These are phyloP conservation scores for Scenedesmus sp. DNA, from an alignment of 163 green algal genomes.

Conservation along the genomic window DNA sequence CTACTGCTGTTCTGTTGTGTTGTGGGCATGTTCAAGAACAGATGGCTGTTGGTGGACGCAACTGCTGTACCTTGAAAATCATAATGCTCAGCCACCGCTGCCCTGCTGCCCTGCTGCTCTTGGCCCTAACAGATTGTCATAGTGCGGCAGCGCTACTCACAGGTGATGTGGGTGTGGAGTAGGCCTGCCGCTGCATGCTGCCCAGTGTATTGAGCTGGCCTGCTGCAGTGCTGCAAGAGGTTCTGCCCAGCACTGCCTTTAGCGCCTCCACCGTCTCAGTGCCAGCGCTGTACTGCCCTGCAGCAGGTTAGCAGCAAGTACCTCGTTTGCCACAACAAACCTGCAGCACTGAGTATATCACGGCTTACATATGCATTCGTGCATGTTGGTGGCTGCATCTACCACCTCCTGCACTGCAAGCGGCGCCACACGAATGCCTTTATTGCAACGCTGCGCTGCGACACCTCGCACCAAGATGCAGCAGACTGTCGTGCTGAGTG, in stretches of 20 bases:
- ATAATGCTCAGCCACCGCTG: too few relatives aligned
- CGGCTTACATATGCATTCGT: neutral
- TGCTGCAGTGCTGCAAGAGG: neutral
- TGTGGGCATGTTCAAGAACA: too few relatives aligned
- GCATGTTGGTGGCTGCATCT: neutral
- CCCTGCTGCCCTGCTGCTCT: too few relatives aligned
- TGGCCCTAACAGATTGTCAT: too few relatives aligned
- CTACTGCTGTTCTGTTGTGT: too few relatives aligned
- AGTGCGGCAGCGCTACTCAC: too few relatives aligned
- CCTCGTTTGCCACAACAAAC: neutral
- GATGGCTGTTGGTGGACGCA: too few relatives aligned
- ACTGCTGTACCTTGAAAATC: too few relatives aligned
- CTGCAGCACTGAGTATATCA: neutral
- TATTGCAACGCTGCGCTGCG: neutral
- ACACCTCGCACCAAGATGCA: neutral
- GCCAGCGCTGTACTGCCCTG: neutral
- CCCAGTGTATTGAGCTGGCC: neutral
- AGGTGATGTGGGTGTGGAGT: conserved; percentile 34
- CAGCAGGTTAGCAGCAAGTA: neutral
- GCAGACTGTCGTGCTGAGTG: neutral
- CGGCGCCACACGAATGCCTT: too few relatives aligned
- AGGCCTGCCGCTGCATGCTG: neutral
- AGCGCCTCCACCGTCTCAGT: neutral
- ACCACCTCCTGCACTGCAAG: too few relatives aligned
- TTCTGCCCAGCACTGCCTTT: neutral